Evolutionary conservation across 148 eudicot genomes (phyloP).

Genomic region (Vaccinium vitisidaea): DNA sequence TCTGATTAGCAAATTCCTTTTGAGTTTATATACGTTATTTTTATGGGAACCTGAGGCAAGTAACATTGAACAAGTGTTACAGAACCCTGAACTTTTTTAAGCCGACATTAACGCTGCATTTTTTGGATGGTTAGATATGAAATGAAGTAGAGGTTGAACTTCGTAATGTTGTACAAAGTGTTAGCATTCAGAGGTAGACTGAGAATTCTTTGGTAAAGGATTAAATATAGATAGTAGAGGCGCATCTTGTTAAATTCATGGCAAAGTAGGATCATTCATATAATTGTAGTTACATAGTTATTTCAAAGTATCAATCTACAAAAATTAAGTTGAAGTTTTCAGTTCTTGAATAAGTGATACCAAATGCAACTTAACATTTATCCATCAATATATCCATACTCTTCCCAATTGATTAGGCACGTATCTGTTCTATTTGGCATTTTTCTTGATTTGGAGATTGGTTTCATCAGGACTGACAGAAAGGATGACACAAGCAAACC

Average conservation of each 20-base stretch:
- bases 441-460: conserved; percentile 16
- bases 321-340: background rate
- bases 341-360: background rate
- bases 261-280: background rate
- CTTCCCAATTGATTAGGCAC: background rate
- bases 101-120: background rate
- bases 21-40: background rate
- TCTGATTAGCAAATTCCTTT: background rate
- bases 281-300: background rate
- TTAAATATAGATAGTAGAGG: background rate
- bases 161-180: background rate
- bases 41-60: background rate
- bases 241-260: background rate
- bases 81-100: background rate
- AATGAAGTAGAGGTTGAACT: background rate
- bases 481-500: conserved; percentile 39
- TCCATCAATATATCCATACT: background rate
- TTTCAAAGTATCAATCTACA: background rate
- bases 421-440: background rate
- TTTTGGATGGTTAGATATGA: background rate
- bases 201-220: background rate
- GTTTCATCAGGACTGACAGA: conserved; percentile 50
- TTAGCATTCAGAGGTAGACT: background rate
- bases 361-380: background rate
- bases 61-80: background rate